Base-by-base conservation (phyloP, 805 yeast genomes). In the Candida stauntonica region DNA sequence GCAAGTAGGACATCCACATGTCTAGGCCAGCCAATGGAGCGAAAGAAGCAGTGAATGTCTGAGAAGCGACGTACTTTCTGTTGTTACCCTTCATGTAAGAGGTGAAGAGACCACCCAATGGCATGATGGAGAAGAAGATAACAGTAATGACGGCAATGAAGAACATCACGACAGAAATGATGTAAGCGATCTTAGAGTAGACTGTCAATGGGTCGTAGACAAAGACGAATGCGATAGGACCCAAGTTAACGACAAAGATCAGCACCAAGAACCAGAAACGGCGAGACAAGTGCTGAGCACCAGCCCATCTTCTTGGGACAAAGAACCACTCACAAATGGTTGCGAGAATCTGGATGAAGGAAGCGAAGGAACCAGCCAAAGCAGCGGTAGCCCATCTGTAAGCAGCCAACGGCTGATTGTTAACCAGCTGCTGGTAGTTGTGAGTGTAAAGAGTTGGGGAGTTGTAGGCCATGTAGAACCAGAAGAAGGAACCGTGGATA, bases 271-370 rank as follows among this genome's bases (percentile, higher is more conserved):
- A 83, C 71, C 81, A 60, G 55, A 93, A 72, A 62, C 99, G 82
- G 67, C 96, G 86, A 27, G 87, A 69, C 60, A 93, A 75, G 63
- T 86, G 96, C 69, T 91, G 98, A 63, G 98, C 97, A 66, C 99
- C 99, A 26, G 98, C 95, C 98, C 98, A 93, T 54, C 82, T 78
- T 67, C 98, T 82, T 51, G 99, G 99, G 45, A 93, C 98, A 57
- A 88, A 93, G 61, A 80, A 70, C 96, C 96, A 91, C 67, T 93
- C 99, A 57, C 85, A 77, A 26, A 88, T 42, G 20, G 98, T 89
- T 35, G 99, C 99, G 42, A 76, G 51, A 44, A 93, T 73, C 67
- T 93, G 96, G 55, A 93, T 77, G 35, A 75, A 60, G 44, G 80
- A 66, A 37, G 97, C 98, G 53, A 91, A 72, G 35, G 84, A 65